A percentile compares a stretch with the other conserved stretches of the same genome.
Conservation (phyloP, 208 protist genomes). For the Naegleria gruberi region DNA sequence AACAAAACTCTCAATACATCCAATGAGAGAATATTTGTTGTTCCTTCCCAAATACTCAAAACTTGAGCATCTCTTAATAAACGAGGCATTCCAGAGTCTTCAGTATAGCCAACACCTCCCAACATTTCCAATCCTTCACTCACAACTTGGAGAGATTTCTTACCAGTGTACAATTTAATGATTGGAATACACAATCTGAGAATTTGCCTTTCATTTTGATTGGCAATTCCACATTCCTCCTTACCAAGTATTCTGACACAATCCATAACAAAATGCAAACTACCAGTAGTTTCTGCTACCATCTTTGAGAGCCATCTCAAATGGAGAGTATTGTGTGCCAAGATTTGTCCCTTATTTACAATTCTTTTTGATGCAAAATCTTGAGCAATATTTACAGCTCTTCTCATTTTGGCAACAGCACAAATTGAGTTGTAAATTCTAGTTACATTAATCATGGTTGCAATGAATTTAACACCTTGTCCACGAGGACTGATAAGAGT, state of each 20-base stretch:
- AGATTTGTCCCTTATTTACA: background rate
- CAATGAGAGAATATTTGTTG: constrained; percentile 39
- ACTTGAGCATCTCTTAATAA: constrained; percentile 38
- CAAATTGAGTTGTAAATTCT: constrained; percentile 36
- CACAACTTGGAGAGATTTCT: constrained; percentile 24
- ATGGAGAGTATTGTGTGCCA: background rate
- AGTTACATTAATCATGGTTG: constrained; percentile 38
- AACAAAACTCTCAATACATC: constrained; percentile 35
- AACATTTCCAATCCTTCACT: constrained; percentile 35
- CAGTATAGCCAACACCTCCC: constrained; percentile 40
- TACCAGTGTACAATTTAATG: constrained; percentile 34
- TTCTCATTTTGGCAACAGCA: constrained; percentile 31
- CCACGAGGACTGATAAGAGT: constrained; percentile 23
- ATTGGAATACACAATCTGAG: constrained; percentile 35
- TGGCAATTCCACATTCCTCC: background rate
- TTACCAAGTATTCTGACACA: constrained; percentile 22
- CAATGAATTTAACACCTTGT: constrained; percentile 32
- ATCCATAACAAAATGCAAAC: constrained; percentile 34
- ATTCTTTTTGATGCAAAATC: constrained; percentile 31
- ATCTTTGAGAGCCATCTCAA: background rate
- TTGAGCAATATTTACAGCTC: constrained; percentile 14
- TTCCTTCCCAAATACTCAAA: constrained; percentile 39
- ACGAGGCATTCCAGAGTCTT: constrained; percentile 34
- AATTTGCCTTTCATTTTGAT: background rate
- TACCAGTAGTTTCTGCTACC: background rate